Evolutionary conservation across 805 yeast genomes (phyloP), one percentile per base, ranked within the genome.

Genomic region (Schwanniomyces polymorphus): DNA sequence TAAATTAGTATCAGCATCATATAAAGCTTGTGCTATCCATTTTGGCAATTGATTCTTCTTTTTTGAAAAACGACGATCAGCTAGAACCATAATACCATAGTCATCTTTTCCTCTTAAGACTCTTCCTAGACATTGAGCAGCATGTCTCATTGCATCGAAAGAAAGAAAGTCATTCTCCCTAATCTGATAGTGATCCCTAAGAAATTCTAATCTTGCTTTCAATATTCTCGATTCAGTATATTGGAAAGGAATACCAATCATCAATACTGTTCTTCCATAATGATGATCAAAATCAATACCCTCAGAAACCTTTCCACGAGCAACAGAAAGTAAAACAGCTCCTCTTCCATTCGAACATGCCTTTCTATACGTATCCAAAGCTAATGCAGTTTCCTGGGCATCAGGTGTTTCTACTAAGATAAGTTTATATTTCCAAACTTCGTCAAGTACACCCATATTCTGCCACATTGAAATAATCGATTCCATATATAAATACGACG

Each of bases 251-350:
- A 94, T 96, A 54, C 99, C 99, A 67, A 94, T 92, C 97, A 94
- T 92, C 50, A 94, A 75, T 51, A 94, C 99, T 0, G 98, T 90
- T 60, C 99, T 81, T 11, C 99, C 99, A 65, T 88, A 94, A 54
- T 94, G 99, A 64, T 94, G 97, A 63, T 94, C 98, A 72, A 94
- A 94, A 90, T 94, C 99, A 56, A 94, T 94, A 51, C 99, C 99
- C 68, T 94, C 99, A 0, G 96, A 88, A 1, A 94, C 99, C 63
- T 94, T 94, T 7, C 99, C 99, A 78, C 99, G 91, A 11, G 99
- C 99, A 50, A 94, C 99, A 29, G 97, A 90, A 35, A 94, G 77
- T 59, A 94, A 77, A 1, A 95, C 92, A 0, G 99, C 99, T 4
- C 99, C 99, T 54, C 99, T 76, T 4, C 99, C 99, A 66, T 94